Base-by-base conservation (phyloP, 2,329 filamentous ascomycete species). In the Botrytis sinoallii region DNA sequence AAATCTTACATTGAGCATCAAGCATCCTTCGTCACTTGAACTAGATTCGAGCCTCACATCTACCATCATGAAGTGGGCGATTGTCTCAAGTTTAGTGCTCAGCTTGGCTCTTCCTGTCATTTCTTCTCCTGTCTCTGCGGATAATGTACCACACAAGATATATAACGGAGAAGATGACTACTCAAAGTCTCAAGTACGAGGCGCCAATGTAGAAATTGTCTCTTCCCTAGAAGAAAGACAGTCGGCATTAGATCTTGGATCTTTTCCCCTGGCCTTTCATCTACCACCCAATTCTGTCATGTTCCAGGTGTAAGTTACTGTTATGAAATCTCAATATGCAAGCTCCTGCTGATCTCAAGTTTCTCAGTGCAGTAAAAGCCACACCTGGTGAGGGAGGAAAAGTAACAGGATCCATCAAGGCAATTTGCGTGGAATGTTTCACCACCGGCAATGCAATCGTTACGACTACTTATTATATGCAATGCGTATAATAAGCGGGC, bases 361-460 rank as follows among this genome's bases (percentile, higher is more conserved):
- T 29, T 70, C 7, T 22, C 32, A 48, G 42, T 25, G 35, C 16
- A 16, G 4, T 42, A n/a, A 71, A 65, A 14, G 32, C 14, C 2
- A 48, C 25, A 0, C n/a, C 52, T 64, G 32, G 55, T 25, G 57
- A 71, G 14, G 57, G 29, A 16, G 29, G 9, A 16, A 71, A 40
- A n/a, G 16, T 42, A 12, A 12, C 32, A 16, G 16, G 32, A 52
- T 52, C 6, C 4, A 18, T 42, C 44, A 65, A 71, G 42, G 63
- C 52, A 29, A 74, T 14, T 29, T 72, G 64, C 25, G 48, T 71
- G 22, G 61, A 40, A 22, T 75, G 46, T 48, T 74, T 42, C n/a
- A 74, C 64, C 18, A 72, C 67, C 10, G 68, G 74, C 29, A 72
- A 22, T 16, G 60, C 42, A 18, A 57, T 71, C 12, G 22, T 65